phyloP scores from a whole-genome alignment of 139 green algal species.

The Ettlia oleoabundans region DNA sequence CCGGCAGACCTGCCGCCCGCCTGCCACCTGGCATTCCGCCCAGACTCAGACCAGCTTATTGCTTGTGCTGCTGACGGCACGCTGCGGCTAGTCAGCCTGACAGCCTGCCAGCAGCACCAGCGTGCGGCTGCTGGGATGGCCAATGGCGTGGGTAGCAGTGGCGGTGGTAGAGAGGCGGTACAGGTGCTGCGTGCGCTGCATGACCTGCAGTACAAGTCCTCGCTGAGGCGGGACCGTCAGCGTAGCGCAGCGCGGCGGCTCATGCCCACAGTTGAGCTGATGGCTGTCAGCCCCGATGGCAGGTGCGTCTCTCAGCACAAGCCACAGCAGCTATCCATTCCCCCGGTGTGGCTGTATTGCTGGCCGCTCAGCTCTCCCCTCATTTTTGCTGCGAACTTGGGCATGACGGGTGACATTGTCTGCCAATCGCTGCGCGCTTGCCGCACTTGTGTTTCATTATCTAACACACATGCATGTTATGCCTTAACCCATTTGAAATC shows the following conservation, averaged over 20 bases:
- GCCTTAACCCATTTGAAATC: no score
- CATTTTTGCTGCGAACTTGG: no score
- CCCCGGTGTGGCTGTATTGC: no score
- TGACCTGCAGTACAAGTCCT: constrained; percentile 46
- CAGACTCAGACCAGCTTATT: constrained; percentile 3
- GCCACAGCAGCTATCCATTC: no score
- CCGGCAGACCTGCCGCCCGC: constrained; percentile 38
- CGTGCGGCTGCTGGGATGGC: not conserved
- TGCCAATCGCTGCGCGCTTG: no score
- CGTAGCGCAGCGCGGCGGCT: constrained; percentile 22
- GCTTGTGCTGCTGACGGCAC: constrained; percentile 24
- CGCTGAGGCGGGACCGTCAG: constrained; percentile 17
- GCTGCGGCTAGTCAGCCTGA: constrained; percentile 1
- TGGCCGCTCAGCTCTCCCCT: no score
- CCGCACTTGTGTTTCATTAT: not conserved
- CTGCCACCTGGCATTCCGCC: constrained; percentile 35
- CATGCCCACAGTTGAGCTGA: constrained; percentile 35
- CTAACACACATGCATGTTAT: not conserved
- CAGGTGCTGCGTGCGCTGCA: constrained; percentile 34
- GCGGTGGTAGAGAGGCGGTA: not conserved
- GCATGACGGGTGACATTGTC: no score
- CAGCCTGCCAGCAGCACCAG: not conserved
- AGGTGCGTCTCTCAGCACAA: not conserved
- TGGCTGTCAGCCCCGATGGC: constrained; percentile 33
- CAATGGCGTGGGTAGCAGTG: not conserved